Percentiles rank a stretch among this genome's conserved stretches.
phyloP scores from a whole-genome alignment of 805 yeast species.

The Spathaspora arborariae region DNA sequence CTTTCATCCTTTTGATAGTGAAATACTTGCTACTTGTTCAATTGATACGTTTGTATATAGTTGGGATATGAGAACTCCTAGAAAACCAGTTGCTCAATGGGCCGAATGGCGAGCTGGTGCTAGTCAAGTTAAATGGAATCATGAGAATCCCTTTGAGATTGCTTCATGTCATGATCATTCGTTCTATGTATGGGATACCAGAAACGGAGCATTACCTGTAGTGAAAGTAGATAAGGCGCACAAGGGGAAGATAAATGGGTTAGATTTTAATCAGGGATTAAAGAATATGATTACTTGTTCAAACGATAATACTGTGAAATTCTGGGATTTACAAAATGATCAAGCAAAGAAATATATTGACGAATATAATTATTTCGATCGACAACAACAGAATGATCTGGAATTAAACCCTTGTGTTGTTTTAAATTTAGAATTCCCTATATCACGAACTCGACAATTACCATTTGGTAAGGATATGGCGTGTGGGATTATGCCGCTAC shows the following conservation, averaged over 20 bases:
- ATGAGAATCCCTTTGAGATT: constrained; percentile 64
- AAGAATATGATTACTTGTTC: constrained; percentile 75
- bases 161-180: constrained; percentile 86
- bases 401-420: constrained; percentile 47
- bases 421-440: constrained; percentile 74
- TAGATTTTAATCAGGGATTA: constrained; percentile 69
- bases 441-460: constrained; percentile 80
- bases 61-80: constrained; percentile 88
- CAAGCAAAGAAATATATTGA: constrained; percentile 11
- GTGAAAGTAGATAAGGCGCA: constrained; percentile 65
- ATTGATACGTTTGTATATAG: constrained; percentile 82
- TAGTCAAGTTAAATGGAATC: constrained; percentile 92
- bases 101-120: constrained; percentile 98
- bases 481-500: constrained; percentile 83
- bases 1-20: constrained; percentile 85
- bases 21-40: constrained; percentile 85
- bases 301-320: constrained; percentile 75
- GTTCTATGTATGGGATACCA: constrained; percentile 81
- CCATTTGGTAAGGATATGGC: constrained; percentile 79
- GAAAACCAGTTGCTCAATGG: constrained; percentile 67
- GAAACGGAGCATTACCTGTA: constrained; percentile 78
- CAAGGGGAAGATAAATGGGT: constrained; percentile 80
- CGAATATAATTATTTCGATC: constrained; percentile 16
- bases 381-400: constrained; percentile 2
- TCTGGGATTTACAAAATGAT: constrained; percentile 61